phyloP scores from a whole-genome alignment of 2,329 filamentous ascomycete species.

The Venturia effusa region DNA sequence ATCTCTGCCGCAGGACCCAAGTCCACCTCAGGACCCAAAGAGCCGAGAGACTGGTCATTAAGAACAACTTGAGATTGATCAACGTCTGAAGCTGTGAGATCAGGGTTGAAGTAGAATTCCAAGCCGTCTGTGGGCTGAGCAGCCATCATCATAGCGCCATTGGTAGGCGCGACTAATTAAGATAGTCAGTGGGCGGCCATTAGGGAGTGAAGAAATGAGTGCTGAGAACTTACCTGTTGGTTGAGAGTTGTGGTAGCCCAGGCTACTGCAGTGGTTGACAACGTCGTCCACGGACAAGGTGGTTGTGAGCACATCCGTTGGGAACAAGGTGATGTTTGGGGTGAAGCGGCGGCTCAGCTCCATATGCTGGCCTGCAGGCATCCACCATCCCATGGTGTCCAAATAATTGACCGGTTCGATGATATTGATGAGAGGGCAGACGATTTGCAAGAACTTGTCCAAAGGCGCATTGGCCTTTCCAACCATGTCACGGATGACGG shows the following conservation, averaged over 20 bases:
- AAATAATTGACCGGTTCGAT: conserved; percentile 37
- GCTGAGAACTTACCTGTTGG: conserved; percentile 12
- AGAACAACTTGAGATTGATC: background rate
- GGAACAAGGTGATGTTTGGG: conserved; percentile 14
- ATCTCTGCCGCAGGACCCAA: background rate
- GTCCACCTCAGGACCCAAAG: background rate
- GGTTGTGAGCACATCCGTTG: conserved; percentile 16
- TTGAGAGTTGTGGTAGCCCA: conserved; percentile 18
- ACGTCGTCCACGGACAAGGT: conserved; percentile 26
- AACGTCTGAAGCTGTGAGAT: background rate
- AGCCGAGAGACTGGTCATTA: background rate
- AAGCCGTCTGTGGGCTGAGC: background rate
- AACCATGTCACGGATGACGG: conserved; percentile 39
- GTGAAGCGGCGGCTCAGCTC: conserved; percentile 15
- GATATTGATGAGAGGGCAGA: conserved; percentile 37
- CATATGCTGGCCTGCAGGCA: conserved; percentile 14
- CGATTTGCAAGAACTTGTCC: conserved; percentile 35
- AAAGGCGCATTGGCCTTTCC: conserved; percentile 37
- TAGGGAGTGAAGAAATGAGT: no score
- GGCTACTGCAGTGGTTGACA: conserved; percentile 19
- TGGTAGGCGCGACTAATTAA: background rate
- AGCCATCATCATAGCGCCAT: background rate
- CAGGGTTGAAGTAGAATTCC: background rate
- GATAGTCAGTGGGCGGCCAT: background rate
- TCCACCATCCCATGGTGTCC: conserved; percentile 36